Evolutionary conservation across 345 rosid species (phyloP), one percentile per base, ranked within the genome.

Genomic region (Clarkia xantiana): DNA sequence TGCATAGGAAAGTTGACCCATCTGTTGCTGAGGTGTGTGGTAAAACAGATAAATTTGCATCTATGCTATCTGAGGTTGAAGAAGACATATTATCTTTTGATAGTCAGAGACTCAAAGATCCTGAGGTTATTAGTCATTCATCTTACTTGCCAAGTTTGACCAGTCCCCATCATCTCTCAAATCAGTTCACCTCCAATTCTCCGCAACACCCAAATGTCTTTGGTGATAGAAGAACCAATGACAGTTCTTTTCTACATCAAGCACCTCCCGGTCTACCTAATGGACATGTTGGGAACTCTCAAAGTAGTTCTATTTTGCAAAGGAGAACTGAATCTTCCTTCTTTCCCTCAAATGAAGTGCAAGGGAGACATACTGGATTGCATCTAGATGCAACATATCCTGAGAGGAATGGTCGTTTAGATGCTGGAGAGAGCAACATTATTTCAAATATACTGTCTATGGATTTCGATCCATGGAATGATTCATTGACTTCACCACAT

Each of bases 401-500:
- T 57, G 62, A 63, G 16, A 36, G 18, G 9, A 57, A 11, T 40
- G 44, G 40, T 60, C 19, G 59, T 23, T 18, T 44, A 29, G 76
- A 74, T 60, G 55, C 54, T 14, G 88, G 77, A 45, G 88, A 84
- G 74, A 68, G 65, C 73, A 75, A 73, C 61, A 58, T 77, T 55
- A 68, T 81, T 45, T 79, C 96, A 40, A 84, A 84, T 64, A 79
- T 87, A 44, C 57, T 81, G 48, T 81, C 94, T 3, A 51, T 81
- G 44, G 97, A 88, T 43, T 68, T 74, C 17, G 91, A 76, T 75
- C 63, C 80, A 3, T 84, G 85, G 91, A 84, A 79, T 70, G 86
- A 79, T 43, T 54, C 94, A n/a, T 67, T 81, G 47, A 62, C 73
- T 17, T 79, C 88, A 1, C 73, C 86, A 6, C 71, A 75, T 11